These are phyloP conservation scores for Podospora pseudoanserina DNA, from an alignment of 495 filamentous ascomycete species.

Conservation along the genomic window DNA sequence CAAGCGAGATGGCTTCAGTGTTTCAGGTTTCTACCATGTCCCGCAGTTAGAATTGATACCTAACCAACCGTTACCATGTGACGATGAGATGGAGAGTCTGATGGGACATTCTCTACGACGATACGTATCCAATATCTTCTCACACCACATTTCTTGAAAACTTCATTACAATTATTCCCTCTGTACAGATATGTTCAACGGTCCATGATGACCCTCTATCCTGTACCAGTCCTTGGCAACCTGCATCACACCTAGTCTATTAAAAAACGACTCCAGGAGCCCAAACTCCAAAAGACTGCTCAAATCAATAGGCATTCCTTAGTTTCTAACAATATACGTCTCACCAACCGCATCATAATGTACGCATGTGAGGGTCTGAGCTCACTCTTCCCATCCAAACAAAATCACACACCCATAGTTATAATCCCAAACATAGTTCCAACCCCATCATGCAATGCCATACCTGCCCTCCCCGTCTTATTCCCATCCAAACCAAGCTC, in stretches of 20 bases:
- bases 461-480: background rate
- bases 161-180: too few species aligned
- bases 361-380: background rate
- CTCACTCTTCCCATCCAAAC: background rate
- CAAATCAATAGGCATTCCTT: background rate
- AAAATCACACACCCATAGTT: background rate
- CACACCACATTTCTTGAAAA: too few species aligned
- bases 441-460: background rate
- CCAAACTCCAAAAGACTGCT: background rate
- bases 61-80: background rate
- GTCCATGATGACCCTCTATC: too few species aligned
- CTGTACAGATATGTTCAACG: too few species aligned
- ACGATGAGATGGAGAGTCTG: background rate
- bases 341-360: background rate
- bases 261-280: background rate
- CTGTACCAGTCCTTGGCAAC: too few species aligned
- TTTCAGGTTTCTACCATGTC: background rate
- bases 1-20: conserved; percentile 5
- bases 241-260: background rate
- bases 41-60: background rate
- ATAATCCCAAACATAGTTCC: background rate
- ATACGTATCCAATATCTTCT: too few species aligned
- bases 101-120: too few species aligned
- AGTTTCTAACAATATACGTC: background rate
- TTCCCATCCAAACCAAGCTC: background rate